A percentile compares a stretch with the other conserved stretches of the same genome.
Evolutionary conservation across 768 basidiomycete species (phyloP).

Genomic region (Suillus discolor): DNA sequence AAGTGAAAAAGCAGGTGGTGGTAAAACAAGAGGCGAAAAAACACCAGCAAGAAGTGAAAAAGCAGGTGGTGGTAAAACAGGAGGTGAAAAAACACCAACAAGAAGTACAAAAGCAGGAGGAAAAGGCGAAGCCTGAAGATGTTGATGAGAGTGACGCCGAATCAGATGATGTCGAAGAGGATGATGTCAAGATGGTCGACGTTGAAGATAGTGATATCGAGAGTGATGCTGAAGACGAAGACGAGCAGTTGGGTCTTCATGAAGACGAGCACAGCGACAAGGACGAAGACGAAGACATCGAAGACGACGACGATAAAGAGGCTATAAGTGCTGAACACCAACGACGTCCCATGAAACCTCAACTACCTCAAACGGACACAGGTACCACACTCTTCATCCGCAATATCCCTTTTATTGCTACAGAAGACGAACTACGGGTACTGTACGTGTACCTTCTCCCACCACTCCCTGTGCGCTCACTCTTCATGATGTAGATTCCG

Average conservation of each 20-base stretch:
- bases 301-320: conserved; percentile 29
- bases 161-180: conserved; percentile 26
- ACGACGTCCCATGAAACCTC: conserved; percentile 57
- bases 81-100: conserved; percentile 35
- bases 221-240: conserved; percentile 40
- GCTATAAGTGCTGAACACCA: conserved; percentile 28
- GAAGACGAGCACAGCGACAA: conserved; percentile 39
- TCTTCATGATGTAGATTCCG: conserved; percentile 65
- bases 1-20: conserved; percentile 62
- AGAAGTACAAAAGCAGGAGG: conserved; percentile 36
- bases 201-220: conserved; percentile 23
- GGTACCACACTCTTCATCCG: conserved; percentile 94
- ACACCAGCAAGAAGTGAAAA: conserved; percentile 45
- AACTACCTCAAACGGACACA: conserved; percentile 79
- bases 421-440: conserved; percentile 87
- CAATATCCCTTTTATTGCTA: conserved; percentile 90
- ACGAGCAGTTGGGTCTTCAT: conserved; percentile 48
- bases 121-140: conserved; percentile 31
- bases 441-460: conserved; percentile 54
- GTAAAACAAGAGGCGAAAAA: conserved; percentile 54
- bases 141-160: conserved; percentile 36
- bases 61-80: conserved; percentile 28
- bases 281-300: conserved; percentile 36
- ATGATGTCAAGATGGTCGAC: conserved; percentile 25
- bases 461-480: not conserved